phyloP scores from a whole-genome alignment of 2,329 filamentous ascomycete species.

The Beauveria asiatica region DNA sequence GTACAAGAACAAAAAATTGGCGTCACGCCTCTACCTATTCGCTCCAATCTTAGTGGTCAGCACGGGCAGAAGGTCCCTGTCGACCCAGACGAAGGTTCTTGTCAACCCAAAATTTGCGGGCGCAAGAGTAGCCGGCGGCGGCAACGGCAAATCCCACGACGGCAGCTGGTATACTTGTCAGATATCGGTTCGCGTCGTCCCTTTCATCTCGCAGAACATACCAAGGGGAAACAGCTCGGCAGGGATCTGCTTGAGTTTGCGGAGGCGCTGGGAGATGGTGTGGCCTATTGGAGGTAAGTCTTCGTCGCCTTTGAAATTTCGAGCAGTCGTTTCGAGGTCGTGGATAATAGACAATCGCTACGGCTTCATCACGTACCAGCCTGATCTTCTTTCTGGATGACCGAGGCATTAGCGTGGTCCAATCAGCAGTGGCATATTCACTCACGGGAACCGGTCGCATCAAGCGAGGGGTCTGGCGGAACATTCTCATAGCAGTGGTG shows the following conservation, averaged over 20 bases:
- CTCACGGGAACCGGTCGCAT: slow-evolving; percentile 65
- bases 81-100: slow-evolving; percentile 84
- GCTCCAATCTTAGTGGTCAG: slow-evolving; percentile 27
- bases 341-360: slow-evolving; percentile 11
- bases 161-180: slow-evolving; percentile 47
- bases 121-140: slow-evolving; percentile 74
- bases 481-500: slow-evolving; percentile 58
- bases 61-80: slow-evolving; percentile 43
- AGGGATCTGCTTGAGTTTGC: slow-evolving; percentile 81
- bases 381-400: slow-evolving; percentile 55
- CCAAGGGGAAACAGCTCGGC: slow-evolving; percentile 91
- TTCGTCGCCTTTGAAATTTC: slow-evolving; percentile 13
- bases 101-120: slow-evolving; percentile 77
- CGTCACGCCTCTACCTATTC: slow-evolving; percentile 10
- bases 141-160: slow-evolving; percentile 79
- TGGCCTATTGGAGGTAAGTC: slow-evolving; percentile 54
- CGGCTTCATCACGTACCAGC: slow-evolving; percentile 45
- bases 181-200: not conserved
- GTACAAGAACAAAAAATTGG: slow-evolving; percentile 15
- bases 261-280: slow-evolving; percentile 91
- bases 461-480: slow-evolving; percentile 57
- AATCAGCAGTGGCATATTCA: slow-evolving; percentile 15
- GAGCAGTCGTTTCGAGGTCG: not conserved
- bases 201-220: slow-evolving; percentile 33
- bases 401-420: slow-evolving; percentile 19